Conservation (phyloP, 345 rosid genomes). For the Dovyalis caffra region DNA sequence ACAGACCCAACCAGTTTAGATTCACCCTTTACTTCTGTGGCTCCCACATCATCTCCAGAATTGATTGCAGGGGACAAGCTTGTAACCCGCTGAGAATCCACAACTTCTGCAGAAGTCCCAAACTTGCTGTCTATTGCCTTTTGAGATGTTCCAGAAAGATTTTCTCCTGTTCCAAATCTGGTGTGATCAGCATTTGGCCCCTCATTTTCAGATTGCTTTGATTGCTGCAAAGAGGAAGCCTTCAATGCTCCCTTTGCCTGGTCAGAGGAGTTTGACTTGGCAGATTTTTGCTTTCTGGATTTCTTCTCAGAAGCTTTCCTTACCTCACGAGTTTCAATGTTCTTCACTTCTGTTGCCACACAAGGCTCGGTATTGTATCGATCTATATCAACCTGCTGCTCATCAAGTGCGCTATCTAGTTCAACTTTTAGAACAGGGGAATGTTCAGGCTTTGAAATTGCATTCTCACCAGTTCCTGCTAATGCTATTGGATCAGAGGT, state of each 20-base stretch:
- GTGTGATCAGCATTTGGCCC: constrained; percentile 31
- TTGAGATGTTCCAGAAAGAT: constrained; percentile 22
- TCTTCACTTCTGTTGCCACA: constrained; percentile 38
- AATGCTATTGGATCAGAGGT: constrained; percentile 22
- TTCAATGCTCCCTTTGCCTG: constrained; percentile 47
- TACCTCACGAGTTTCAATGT: constrained; percentile 50
- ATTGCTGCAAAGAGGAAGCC: constrained; percentile 39
- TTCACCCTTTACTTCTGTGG: constrained; percentile 42
- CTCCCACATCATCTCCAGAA: constrained; percentile 34
- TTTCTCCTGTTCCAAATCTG: constrained; percentile 28
- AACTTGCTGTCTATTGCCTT: constrained; percentile 30
- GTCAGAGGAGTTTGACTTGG: constrained; percentile 51
- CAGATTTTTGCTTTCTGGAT: constrained; percentile 72
- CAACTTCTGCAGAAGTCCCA: constrained; percentile 26
- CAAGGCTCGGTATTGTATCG: constrained; percentile 33
- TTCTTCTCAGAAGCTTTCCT: constrained; percentile 77
- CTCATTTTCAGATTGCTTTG: constrained; percentile 47
- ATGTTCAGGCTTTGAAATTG: constrained; percentile 24
- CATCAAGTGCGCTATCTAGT: constrained; percentile 17
- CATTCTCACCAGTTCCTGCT: constrained; percentile 30
- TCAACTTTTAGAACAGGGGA: constrained; percentile 28
- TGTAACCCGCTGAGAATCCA: constrained; percentile 35
- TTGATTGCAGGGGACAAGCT: constrained; percentile 25
- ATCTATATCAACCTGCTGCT: constrained; percentile 39
- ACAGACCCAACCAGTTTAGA: constrained; percentile 16